Evolutionary conservation across 768 basidiomycete species (phyloP).

Genomic region (Hemileccinum rubropunctum): DNA sequence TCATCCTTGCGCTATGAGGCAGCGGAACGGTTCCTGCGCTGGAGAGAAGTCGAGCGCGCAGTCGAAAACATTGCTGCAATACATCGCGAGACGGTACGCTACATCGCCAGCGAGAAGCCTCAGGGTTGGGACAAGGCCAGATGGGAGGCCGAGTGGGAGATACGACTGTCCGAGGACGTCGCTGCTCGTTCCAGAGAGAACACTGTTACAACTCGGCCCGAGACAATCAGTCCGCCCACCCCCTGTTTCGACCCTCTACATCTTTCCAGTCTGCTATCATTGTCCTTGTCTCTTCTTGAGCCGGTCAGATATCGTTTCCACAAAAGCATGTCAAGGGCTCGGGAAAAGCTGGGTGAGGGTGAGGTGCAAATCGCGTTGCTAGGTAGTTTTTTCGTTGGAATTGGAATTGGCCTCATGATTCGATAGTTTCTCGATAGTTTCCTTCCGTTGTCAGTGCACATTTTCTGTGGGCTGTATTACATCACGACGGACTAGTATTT

Average conservation of each 20-base stretch:
- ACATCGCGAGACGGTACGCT: conserved; percentile 24
- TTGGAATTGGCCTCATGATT: conserved; percentile 41
- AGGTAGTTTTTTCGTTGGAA: conserved; percentile 44
- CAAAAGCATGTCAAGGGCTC: conserved; percentile 20
- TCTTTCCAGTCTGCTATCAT: conserved; percentile 57
- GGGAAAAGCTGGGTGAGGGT: conserved; percentile 24
- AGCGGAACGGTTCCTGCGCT: conserved; percentile 65
- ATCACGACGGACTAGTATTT: too few species aligned
- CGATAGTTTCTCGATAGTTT: conserved; percentile 21
- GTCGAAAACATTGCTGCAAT: conserved; percentile 41
- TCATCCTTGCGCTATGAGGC: conserved; percentile 59
- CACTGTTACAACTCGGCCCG: conserved; percentile 22
- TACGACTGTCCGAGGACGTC: conserved; percentile 58
- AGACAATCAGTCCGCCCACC: conserved; percentile 9
- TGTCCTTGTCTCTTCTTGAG: conserved; percentile 58
- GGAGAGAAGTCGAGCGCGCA: conserved; percentile 66
- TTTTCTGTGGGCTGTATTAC: too few species aligned
- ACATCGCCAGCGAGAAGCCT: conserved; percentile 17
- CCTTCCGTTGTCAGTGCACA: too few species aligned
- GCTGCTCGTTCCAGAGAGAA: conserved; percentile 47
- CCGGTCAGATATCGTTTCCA: conserved; percentile 37
- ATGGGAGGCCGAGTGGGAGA: conserved; percentile 70
- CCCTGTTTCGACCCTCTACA: conserved; percentile 63
- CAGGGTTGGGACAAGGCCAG: conserved; percentile 55
- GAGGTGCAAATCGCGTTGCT: conserved; percentile 35